Evolutionary conservation across 208 protist genomes (phyloP).

Genomic region (Willaertia magna): DNA sequence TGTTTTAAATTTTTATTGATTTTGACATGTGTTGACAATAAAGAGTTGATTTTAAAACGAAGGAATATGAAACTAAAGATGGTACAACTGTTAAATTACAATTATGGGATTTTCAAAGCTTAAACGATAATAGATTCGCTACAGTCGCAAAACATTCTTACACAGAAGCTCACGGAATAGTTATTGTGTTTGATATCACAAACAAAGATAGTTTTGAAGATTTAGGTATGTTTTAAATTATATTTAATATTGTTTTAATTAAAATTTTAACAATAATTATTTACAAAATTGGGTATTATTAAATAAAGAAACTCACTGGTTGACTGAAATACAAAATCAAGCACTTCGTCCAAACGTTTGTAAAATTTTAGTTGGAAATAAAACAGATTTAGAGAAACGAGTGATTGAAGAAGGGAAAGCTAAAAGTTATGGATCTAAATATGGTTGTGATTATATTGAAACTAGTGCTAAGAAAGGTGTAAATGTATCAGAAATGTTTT

Average conservation of each 20-base stretch:
- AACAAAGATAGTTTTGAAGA: neutral
- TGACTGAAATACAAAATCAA: neutral
- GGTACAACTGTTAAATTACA: neutral
- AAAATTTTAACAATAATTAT: neutral
- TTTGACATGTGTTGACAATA: neutral
- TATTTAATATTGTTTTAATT: neutral
- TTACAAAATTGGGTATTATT: neutral
- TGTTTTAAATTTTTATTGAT: neutral
- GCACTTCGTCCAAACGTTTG: neutral
- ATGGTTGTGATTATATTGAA: neutral
- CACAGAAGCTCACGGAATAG: neutral
- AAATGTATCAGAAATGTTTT: neutral
- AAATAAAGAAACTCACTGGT: neutral
- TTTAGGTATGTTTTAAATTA: neutral
- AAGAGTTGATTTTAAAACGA: neutral
- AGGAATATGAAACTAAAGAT: neutral
- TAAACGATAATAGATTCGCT: neutral
- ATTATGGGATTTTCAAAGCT: neutral
- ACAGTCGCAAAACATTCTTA: neutral
- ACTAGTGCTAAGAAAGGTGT: neutral
- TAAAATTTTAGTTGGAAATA: neutral
- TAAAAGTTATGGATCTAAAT: neutral
- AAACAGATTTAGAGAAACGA: neutral
- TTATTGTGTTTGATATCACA: neutral
- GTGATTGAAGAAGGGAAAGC: neutral